These are phyloP conservation scores for Sphaerulina vaccinii DNA, from an alignment of 2,329 filamentous ascomycete species.

Conservation along the genomic window DNA sequence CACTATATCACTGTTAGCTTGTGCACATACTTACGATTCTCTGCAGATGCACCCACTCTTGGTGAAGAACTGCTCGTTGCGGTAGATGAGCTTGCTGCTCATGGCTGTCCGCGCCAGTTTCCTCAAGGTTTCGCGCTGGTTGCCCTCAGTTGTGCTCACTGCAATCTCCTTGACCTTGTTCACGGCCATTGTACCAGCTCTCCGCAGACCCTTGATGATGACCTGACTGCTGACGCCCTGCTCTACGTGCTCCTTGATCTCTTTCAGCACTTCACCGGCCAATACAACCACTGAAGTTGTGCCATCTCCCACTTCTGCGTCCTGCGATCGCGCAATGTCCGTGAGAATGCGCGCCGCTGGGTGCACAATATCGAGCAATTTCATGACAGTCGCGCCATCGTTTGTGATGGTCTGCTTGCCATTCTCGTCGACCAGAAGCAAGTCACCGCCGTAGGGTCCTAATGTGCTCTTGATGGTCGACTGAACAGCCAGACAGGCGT, in stretches of 20 bases:
- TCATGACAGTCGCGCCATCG: slow-evolving; percentile 98
- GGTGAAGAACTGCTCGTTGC: slow-evolving; percentile 95
- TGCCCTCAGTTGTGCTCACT: slow-evolving; percentile 76
- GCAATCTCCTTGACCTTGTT: slow-evolving; percentile 99
- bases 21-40: slow-evolving; percentile 27
- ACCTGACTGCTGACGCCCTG: slow-evolving; percentile 96
- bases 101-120: slow-evolving; percentile 95
- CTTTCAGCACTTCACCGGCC: slow-evolving; percentile 96
- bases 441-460: slow-evolving; percentile 92
- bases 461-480: slow-evolving; percentile 93
- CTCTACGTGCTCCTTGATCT: slow-evolving; percentile 93
- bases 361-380: slow-evolving; percentile 98
- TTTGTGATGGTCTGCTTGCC: slow-evolving; percentile 97
- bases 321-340: slow-evolving; percentile 97
- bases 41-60: slow-evolving; percentile 65
- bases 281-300: slow-evolving; percentile 96
- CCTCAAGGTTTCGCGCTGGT: slow-evolving; percentile 79
- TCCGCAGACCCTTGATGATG: slow-evolving; percentile 93
- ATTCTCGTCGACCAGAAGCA: slow-evolving; percentile 93
- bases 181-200: slow-evolving; percentile 83
- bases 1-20: slow-evolving; percentile 58
- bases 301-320: slow-evolving; percentile 96
- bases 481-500: slow-evolving; percentile 94
- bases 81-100: slow-evolving; percentile 99
- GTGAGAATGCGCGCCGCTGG: slow-evolving; percentile 95